A percentile compares a stretch with the other conserved stretches of the same genome.
Conservation (phyloP, 176 grass and related monocot species). For the Oryza meyeriana region DNA sequence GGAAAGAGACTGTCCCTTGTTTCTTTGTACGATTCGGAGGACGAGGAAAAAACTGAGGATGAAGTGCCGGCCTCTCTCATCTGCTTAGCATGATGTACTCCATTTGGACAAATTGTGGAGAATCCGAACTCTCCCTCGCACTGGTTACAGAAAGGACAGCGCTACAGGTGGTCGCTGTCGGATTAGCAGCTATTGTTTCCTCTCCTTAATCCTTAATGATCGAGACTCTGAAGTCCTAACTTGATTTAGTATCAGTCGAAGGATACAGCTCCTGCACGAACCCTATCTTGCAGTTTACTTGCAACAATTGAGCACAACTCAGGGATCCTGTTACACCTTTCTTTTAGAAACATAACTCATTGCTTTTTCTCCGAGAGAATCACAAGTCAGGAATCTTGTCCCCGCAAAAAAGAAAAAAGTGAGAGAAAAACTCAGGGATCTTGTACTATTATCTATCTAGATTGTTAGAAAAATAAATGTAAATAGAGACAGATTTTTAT, state of each 20-base stretch:
- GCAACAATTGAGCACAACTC: background rate
- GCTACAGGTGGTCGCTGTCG: background rate
- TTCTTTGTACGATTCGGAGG: background rate
- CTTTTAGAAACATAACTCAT: background rate
- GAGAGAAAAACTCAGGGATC: too few species aligned
- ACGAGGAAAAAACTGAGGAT: background rate
- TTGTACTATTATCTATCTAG: too few species aligned
- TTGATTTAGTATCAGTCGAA: background rate
- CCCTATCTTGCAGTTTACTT: background rate
- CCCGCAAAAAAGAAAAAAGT: too few species aligned
- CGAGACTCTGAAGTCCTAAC: background rate
- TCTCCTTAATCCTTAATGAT: background rate
- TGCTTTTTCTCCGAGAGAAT: background rate
- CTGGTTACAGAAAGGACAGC: background rate
- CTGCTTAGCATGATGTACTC: background rate
- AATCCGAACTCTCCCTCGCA: background rate
- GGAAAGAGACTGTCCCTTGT: background rate
- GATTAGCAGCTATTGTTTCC: background rate
- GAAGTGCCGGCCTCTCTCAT: background rate
- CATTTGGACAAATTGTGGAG: background rate
- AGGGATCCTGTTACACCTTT: background rate
- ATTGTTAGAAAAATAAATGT: too few species aligned
- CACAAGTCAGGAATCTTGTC: too few species aligned
- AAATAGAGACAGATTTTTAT: too few species aligned
- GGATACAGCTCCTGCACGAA: background rate